Evolutionary conservation across 2,329 filamentous ascomycete genomes (phyloP).

Genomic region (Colletotrichum sublineola): DNA sequence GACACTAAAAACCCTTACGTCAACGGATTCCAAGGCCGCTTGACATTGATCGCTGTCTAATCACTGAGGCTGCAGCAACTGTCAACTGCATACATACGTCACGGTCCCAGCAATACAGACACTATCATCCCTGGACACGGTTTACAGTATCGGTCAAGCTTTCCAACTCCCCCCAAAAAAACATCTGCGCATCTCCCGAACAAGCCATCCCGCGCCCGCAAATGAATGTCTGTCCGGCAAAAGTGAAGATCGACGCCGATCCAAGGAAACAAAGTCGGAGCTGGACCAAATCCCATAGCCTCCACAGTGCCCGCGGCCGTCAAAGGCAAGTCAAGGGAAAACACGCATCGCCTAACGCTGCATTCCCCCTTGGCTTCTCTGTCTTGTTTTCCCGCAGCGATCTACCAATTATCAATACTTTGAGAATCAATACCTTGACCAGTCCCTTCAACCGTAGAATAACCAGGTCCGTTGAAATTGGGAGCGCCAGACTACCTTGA

Average conservation of each 20-base stretch:
- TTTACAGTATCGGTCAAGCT: slow-evolving; percentile 23
- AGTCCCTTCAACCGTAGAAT: background rate
- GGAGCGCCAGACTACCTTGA: slow-evolving; percentile 13
- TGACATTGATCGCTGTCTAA: background rate
- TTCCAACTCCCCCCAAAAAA: slow-evolving; percentile 8
- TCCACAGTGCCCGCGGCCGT: background rate
- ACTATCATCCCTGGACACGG: background rate
- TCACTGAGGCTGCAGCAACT: background rate
- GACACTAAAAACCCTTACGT: background rate
- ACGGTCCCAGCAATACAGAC: background rate
- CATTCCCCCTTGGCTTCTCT: slow-evolving; percentile 4
- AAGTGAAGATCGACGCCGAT: slow-evolving; percentile 24
- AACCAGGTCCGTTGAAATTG: slow-evolving; percentile 15
- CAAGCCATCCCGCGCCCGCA: slow-evolving; percentile 3
- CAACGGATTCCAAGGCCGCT: background rate
- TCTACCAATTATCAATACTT: background rate
- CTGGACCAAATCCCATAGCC: slow-evolving; percentile 8
- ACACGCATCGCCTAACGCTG: slow-evolving; percentile 20
- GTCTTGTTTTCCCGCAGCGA: background rate
- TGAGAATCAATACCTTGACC: background rate
- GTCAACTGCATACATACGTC: slow-evolving; percentile 15
- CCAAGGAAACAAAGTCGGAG: slow-evolving; percentile 12
- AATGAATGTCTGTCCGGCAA: background rate
- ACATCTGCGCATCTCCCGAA: slow-evolving; percentile 27
- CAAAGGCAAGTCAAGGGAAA: slow-evolving; percentile 7